Percentiles rank a stretch among this genome's conserved stretches.
Evolutionary conservation across 371 early-diverging fungal species (phyloP).

Genomic region (Mortierella sp.): DNA sequence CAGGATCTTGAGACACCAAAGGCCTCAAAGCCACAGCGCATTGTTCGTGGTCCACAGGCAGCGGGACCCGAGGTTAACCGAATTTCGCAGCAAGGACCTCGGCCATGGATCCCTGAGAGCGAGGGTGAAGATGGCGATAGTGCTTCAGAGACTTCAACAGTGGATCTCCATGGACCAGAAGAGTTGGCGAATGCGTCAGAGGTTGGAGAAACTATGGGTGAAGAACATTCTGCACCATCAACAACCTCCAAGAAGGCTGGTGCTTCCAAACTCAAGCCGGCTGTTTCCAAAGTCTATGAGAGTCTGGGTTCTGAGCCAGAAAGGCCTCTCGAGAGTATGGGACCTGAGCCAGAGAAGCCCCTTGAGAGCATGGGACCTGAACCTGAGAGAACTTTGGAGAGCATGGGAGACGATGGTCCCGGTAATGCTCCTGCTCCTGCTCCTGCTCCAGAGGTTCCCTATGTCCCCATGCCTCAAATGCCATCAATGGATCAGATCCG

Average conservation of each 20-base stretch:
- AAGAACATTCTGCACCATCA: constrained; percentile 3
- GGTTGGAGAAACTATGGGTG: constrained; percentile 49
- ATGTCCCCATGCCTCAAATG: constrained; percentile 49
- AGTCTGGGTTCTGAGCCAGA: constrained; percentile 36
- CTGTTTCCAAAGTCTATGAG: constrained; percentile 5
- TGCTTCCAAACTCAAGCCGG: not conserved
- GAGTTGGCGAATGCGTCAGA: constrained; percentile 28
- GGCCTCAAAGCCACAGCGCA: constrained; percentile 30
- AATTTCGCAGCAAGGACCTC: constrained; percentile 50
- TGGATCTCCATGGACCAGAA: constrained; percentile 29
- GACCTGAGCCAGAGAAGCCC: constrained; percentile 42
- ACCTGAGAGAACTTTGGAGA: constrained; percentile 37
- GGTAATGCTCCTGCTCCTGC: not conserved
- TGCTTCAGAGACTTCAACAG: constrained; percentile 18
- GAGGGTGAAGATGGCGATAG: constrained; percentile 7
- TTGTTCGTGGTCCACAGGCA: constrained; percentile 51
- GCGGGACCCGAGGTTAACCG: constrained; percentile 26
- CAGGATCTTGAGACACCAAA: constrained; percentile 41
- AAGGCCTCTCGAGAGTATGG: constrained; percentile 54
- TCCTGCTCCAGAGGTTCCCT: constrained; percentile 3
- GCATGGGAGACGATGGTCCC: constrained; percentile 53
- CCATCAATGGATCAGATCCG: constrained; percentile 45
- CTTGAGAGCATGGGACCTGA: constrained; percentile 55
- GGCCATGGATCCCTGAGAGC: constrained; percentile 46
- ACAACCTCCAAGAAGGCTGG: constrained; percentile 7